Base-by-base conservation (phyloP, 441 rosid genomes). In the Gossypium lobatum region DNA sequence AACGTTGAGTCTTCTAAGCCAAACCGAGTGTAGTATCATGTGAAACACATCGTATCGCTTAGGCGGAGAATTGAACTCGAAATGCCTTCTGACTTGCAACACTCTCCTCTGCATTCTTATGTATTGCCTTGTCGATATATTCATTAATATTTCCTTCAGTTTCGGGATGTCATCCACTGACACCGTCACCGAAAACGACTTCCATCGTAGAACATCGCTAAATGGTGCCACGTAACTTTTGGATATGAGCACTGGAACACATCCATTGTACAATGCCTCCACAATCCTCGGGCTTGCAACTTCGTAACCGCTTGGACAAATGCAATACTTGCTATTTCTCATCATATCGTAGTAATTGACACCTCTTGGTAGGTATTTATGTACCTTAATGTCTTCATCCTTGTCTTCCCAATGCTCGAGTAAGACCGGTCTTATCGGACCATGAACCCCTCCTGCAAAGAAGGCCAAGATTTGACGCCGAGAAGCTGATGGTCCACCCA, bases 251-350 rank as follows among this genome's bases (percentile, higher is more conserved):
- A 93, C 96, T 0, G 97, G 97, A 45, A 93, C 92, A 1, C 98
- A 93, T 0, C 96, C 97, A 0, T 87, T 81, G 85, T 93, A 93
- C 39, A 93, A 74, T 0, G 98, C 96, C 84, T 92, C 97, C 0
- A 92, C 97, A 3, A 92, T 80, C 72, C 98, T 80, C 0, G 97
- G 98, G 67, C 97, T 92, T 0, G 97, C 98, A 11, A 94, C 98
- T 80, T 94, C 97, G 34, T 94, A 92, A 1, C 98, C 98, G 2
- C 98, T 94, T 0, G 97, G 97, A 76, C 97, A 94, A 5, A 94
- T 75, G 79, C 98, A 94, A 69, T 82, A 94, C 86, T 87, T 94
- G 78, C 91, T 88, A 52, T 76, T 86, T 48, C 87, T 83, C 93
- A 94, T 82, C 97, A 91, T 85, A 20, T 81, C 93, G 1, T 83